These are phyloP conservation scores for Trichoderma breve DNA, from an alignment of 2,329 filamentous ascomycete genomes.

Conservation along the genomic window DNA sequence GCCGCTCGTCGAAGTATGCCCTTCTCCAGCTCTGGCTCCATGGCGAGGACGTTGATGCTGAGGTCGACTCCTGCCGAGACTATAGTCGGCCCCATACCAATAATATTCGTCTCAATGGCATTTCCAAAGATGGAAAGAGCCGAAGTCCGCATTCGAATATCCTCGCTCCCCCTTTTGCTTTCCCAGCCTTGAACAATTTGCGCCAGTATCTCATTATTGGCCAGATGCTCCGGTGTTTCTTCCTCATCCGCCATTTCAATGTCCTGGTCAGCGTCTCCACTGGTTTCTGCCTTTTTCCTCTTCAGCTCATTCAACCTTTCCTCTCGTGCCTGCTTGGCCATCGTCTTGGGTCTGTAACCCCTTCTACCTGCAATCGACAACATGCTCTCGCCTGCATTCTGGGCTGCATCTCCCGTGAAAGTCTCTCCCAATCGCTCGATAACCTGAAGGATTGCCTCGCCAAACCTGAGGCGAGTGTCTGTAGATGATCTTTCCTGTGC, in stretches of 20 bases:
- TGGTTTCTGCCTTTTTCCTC: conserved; percentile 39
- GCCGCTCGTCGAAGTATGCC: conserved; percentile 67
- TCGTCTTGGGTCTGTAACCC: conserved; percentile 58
- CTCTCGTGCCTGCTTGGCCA: conserved; percentile 53
- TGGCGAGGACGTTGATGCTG: conserved; percentile 58
- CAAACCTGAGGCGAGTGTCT: conserved; percentile 65
- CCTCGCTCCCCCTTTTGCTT: conserved; percentile 63
- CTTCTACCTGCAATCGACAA: conserved; percentile 64
- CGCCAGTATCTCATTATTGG: conserved; percentile 50
- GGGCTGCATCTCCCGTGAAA: conserved; percentile 54
- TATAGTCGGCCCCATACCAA: conserved; percentile 52
- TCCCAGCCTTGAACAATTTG: conserved; percentile 68
- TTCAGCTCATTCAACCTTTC: conserved; percentile 49
- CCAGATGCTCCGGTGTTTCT: conserved; percentile 44
- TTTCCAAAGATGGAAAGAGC: conserved; percentile 64
- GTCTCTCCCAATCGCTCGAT: conserved; percentile 59
- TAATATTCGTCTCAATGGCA: conserved; percentile 59
- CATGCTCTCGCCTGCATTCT: conserved; percentile 55
- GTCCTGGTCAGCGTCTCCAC: conserved; percentile 42
- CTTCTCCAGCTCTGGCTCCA: conserved; percentile 59
- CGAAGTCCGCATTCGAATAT: conserved; percentile 67
- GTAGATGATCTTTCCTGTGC: conserved; percentile 55
- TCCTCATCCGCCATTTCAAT: conserved; percentile 46
- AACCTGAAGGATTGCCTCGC: conserved; percentile 64
- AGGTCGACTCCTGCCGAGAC: conserved; percentile 61